phyloP scores from a whole-genome alignment of 345 rosid genomes.

The Carallia brachiata region DNA sequence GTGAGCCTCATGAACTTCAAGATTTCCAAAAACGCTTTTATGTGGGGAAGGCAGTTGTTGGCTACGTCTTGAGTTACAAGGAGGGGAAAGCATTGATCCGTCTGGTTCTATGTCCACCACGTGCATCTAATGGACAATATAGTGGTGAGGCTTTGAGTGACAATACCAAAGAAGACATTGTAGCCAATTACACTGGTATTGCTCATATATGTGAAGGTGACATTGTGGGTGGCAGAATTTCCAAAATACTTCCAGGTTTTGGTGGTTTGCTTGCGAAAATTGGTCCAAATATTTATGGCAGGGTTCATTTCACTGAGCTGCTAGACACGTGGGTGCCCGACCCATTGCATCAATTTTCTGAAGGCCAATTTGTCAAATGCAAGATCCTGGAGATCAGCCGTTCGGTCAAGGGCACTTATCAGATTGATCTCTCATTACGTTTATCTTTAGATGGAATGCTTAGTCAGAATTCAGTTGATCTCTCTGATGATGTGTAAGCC shows the following conservation, averaged over 20 bases:
- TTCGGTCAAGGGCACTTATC: slow-evolving; percentile 58
- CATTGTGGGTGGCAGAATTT: slow-evolving; percentile 78
- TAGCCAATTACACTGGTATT: slow-evolving; percentile 34
- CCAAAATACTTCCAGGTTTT: slow-evolving; percentile 68
- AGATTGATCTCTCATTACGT: slow-evolving; percentile 74
- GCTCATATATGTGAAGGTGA: slow-evolving; percentile 73
- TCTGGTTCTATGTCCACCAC: slow-evolving; percentile 57
- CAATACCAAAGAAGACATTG: slow-evolving; percentile 27
- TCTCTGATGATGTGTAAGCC: slow-evolving; percentile 47
- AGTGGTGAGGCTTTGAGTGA: slow-evolving; percentile 21
- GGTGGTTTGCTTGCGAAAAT: slow-evolving; percentile 87
- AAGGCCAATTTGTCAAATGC: slow-evolving; percentile 90
- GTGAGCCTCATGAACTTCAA: slow-evolving; percentile 67
- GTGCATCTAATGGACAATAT: slow-evolving; percentile 21
- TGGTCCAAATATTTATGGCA: slow-evolving; percentile 74
- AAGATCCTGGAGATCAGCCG: slow-evolving; percentile 77
- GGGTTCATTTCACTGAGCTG: slow-evolving; percentile 86
- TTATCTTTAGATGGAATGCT: slow-evolving; percentile 58
- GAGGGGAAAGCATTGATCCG: slow-evolving; percentile 66
- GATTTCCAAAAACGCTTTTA: slow-evolving; percentile 56
- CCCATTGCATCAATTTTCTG: slow-evolving; percentile 65
- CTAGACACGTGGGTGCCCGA: slow-evolving; percentile 64
- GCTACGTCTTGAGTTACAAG: slow-evolving; percentile 58
- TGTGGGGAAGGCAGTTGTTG: slow-evolving; percentile 66
- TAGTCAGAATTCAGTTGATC: slow-evolving; percentile 35